phyloP scores from a whole-genome alignment of 1,139 yeast species.

The Zhuliangozyma parablackwelliae region DNA sequence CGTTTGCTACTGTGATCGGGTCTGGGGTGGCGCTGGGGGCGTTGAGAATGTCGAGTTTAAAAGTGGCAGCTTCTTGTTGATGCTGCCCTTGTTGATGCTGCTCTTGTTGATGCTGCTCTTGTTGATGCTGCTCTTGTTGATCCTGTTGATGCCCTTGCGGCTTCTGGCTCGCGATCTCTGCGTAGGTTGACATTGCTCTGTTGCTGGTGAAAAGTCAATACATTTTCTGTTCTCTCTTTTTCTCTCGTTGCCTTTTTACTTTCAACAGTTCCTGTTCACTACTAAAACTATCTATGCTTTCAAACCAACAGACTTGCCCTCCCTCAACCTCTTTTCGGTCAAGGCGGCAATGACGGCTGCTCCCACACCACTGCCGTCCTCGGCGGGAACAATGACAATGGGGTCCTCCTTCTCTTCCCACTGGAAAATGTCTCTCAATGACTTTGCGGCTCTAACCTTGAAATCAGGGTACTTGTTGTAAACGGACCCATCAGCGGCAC shows the following conservation, averaged over 20 bases:
- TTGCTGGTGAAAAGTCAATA: no score
- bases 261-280: no score
- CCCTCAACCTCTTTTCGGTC: conserved; percentile 70
- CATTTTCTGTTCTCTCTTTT: no score
- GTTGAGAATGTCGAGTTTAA: not conserved
- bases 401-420: conserved; percentile 74
- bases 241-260: no score
- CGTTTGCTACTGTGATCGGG: conserved; percentile 11
- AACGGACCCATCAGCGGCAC: conserved; percentile 97
- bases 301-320: conserved; percentile 73
- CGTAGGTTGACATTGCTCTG: no score
- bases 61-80: not conserved
- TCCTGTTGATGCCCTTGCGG: no score
- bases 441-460: conserved; percentile 84
- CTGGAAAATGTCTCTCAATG: conserved; percentile 82
- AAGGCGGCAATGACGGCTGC: conserved; percentile 97
- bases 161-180: no score
- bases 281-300: not conserved
- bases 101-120: not conserved
- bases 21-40: conserved; percentile 3
- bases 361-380: conserved; percentile 98
- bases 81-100: not conserved
- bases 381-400: conserved; percentile 80
- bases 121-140: not conserved
- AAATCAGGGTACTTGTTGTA: conserved; percentile 90